Conservation (phyloP, 495 filamentous ascomycete species). For the Aeminium ludgeri region DNA sequence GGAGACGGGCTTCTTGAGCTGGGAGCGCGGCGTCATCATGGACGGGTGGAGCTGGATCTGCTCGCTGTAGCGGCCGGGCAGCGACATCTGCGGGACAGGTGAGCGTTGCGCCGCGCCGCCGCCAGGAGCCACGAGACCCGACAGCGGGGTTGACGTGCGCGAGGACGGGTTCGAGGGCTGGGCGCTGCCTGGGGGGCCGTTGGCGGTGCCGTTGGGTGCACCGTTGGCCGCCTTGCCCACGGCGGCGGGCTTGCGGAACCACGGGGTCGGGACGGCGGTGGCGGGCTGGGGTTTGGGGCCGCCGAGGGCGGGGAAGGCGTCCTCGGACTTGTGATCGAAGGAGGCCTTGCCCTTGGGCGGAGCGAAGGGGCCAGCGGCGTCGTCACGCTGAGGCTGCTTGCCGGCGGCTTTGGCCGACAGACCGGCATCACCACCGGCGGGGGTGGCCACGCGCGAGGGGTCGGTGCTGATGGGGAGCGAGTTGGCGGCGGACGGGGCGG, state of each 20-base stretch:
- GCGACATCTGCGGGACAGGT: slow-evolving; percentile 34
- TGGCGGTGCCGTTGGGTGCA: slow-evolving; percentile 28
- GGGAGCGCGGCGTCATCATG: slow-evolving; percentile 51
- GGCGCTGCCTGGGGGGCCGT: slow-evolving; percentile 27
- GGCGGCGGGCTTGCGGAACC: slow-evolving; percentile 44
- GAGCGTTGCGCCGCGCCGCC: slow-evolving; percentile 25
- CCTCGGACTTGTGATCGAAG: slow-evolving; percentile 71
- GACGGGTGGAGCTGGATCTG: slow-evolving; percentile 51
- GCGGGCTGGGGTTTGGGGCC: slow-evolving; percentile 45
- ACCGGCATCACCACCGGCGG: slow-evolving; percentile 18
- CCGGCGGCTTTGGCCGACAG: slow-evolving; percentile 42
- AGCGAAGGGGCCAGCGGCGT: slow-evolving; percentile 11
- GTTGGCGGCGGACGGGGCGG: slow-evolving; percentile 26
- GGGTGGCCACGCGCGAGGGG: slow-evolving; percentile 18
- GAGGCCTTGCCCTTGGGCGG: slow-evolving; percentile 23
- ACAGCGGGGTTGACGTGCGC: slow-evolving; percentile 40
- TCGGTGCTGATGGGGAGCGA: slow-evolving; percentile 21
- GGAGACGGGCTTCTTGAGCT: slow-evolving; percentile 63
- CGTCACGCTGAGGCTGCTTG: slow-evolving; percentile 39
- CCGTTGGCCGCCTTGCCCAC: slow-evolving; percentile 47
- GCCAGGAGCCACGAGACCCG: slow-evolving; percentile 39
- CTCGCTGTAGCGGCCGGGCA: slow-evolving; percentile 66
- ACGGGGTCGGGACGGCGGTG: slow-evolving; percentile 43
- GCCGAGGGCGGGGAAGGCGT: slow-evolving; percentile 77
- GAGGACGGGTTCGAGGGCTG: slow-evolving; percentile 27